Evolutionary conservation across 768 basidiomycete genomes (phyloP), one percentile per base, ranked within the genome.

Genomic region (Boletales sp.): DNA sequence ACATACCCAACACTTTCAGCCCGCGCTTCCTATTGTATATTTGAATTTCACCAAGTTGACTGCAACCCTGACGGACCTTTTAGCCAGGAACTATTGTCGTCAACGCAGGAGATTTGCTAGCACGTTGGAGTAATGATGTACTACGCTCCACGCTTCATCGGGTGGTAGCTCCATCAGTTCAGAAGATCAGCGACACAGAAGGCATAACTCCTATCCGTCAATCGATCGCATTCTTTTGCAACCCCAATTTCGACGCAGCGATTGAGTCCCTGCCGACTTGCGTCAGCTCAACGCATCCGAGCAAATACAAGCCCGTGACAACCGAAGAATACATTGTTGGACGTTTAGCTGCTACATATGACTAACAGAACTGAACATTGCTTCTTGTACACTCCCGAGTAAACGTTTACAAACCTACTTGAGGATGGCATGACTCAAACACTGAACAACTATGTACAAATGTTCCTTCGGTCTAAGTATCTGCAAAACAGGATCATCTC

Each of bases 141-240:
- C 70, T 92, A 40, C 80, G 84, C 18, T 89, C 88, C 38, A 91
- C 90, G 3, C 75, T 90, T 15, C 90, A 91, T 66, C 82, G 86
- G 14, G 90, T 93, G 18, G 90, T 91, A 8, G 83, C 85, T 5
- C 88, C 90, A 18, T 72, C 80, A 1, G 75, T 74, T 12, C 68
- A 71, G 58, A 72, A 73, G 55, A 63, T 79, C 49, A 77, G 64
- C 55, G 71, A 75, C 8, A 72, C 69, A 7, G 80, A 83, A 54
- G 70, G 65, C n/a, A 67, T 83, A 50, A 84, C 81, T 1, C 83
- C 87, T 1, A 67, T 71, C 9, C 78, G 90, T 25, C 87, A 90
- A 61, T 89, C 87, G 9, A 85, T 92, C 45, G 90, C 87, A 8
- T 93, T 88, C 74, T 93, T 93, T 70, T 90, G 86, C 73, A 91